A percentile compares a stretch with the other conserved stretches of the same genome.
Conservation (phyloP, 176 grass and related monocot genomes). For the Metroxylon sagu region DNA sequence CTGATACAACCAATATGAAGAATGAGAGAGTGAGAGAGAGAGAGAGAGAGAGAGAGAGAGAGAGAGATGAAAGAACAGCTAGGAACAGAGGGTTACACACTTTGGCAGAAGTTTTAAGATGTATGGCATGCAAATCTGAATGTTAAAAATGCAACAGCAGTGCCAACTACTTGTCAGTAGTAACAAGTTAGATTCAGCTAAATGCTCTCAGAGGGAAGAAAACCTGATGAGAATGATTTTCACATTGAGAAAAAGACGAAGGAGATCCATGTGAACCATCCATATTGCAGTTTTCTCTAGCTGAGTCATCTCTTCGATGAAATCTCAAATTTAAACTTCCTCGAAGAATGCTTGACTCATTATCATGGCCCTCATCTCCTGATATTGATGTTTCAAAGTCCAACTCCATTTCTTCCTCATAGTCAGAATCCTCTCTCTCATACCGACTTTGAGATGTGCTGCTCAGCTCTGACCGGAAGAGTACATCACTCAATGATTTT, state of each 20-base stretch:
- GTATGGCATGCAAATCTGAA: too few relatives aligned
- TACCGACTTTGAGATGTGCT: constrained; percentile 42
- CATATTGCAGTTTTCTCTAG: constrained; percentile 33
- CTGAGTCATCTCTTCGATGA: constrained; percentile 49
- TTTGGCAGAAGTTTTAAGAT: too few relatives aligned
- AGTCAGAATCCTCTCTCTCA: constrained; percentile 56
- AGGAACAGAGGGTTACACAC: too few relatives aligned
- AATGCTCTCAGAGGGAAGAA: not conserved
- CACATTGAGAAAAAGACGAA: constrained; percentile 18
- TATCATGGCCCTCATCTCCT: constrained; percentile 58
- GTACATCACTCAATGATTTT: constrained; percentile 67
- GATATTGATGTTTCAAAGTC: constrained; percentile 83
- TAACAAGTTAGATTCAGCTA: too few relatives aligned
- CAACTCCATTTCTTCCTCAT: constrained; percentile 86
- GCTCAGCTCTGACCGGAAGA: constrained; percentile 60
- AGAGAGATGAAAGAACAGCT: too few relatives aligned
- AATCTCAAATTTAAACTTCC: constrained; percentile 65
- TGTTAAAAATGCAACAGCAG: too few relatives aligned
- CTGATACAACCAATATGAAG: too few relatives aligned
- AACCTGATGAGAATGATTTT: constrained; percentile 59
- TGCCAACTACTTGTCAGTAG: too few relatives aligned
- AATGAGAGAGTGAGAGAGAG: too few relatives aligned
- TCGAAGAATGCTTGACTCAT: constrained; percentile 48
- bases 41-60: too few relatives aligned
- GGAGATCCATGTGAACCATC: constrained; percentile 27